Base-by-base conservation (phyloP, 306 rosid species). In the Hippophae tibetana region DNA sequence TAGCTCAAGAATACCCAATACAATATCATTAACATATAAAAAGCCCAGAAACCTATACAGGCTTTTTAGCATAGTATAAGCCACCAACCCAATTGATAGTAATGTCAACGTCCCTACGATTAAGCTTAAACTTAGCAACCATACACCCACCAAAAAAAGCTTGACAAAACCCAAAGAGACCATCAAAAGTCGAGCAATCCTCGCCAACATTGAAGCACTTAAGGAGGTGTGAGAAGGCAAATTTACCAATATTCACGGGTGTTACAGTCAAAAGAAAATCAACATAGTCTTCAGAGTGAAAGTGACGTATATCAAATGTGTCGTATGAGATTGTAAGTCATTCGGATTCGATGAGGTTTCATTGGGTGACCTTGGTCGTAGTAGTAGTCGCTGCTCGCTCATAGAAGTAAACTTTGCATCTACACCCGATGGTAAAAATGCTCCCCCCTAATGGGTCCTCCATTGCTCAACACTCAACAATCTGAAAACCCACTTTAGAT, bases 11-110 rank as follows among this genome's bases (percentile, higher is more conserved):
- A 89, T 86, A 11, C 95, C 97, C 5, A 89, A 85, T 0, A 89
- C 97, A 62, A 89, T 89, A 63, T 89, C 97, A 48, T 89, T 89
- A 62, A 89, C 97, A 41, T 89, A 89, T 18, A 58, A 95, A 89
- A 56, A 89, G 86, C 0, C 97, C 97, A 8, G 95, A 89, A 11
- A 92, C 97, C 65, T 89, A 1, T 18, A 18, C 95, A 11, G 95
- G 66, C 71, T 84, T 86, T 82, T 86, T 86, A 1, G 95, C 95
- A 47, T 83, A 90, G 66, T 86, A 90, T 18, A 86, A 63, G 0
- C 95, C 90, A 3, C 95, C 95, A 47, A 90, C 90, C 90, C 88
- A 86, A 45, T 86, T 83, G 56, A 86, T 44, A 3, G 95, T 90
- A 56, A 86, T 86, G 12, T 86, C 95, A 1, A 84, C 77, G 54